Conservation (phyloP, 2,329 filamentous ascomycete species). For the Dryadomyces quercivorus region DNA sequence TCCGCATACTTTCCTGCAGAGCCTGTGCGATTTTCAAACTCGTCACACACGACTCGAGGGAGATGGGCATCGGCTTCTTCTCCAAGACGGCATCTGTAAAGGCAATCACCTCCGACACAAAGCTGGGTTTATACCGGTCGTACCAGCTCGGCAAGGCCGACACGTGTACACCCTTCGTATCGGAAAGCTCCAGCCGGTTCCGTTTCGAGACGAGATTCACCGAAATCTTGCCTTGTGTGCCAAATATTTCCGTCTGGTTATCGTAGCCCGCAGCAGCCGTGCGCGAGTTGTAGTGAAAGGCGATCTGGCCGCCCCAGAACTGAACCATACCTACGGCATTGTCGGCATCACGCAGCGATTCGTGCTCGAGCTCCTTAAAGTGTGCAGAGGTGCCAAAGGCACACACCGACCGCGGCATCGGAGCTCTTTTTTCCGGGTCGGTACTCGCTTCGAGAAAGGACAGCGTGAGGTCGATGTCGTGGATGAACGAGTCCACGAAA, state of each 20-base stretch:
- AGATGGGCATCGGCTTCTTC: not conserved
- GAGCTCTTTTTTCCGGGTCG: no score
- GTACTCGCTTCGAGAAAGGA: not conserved
- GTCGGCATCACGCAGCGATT: slow-evolving; percentile 1
- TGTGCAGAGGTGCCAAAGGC: not conserved
- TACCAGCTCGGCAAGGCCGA: slow-evolving; percentile 1
- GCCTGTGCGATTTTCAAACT: not conserved
- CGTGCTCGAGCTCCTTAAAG: not conserved
- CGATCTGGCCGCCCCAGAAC: slow-evolving; percentile 1
- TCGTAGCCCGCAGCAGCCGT: slow-evolving; percentile 3
- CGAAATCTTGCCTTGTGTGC: slow-evolving; percentile 1
- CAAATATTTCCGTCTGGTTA: slow-evolving; percentile 4
- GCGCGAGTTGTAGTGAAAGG: slow-evolving; percentile 3
- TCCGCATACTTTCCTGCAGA: slow-evolving; percentile 1
- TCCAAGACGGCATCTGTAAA: slow-evolving; percentile 1
- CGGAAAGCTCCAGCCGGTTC: not conserved
- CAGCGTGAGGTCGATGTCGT: slow-evolving; percentile 4
- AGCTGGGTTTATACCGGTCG: not conserved
- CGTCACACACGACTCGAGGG: not conserved
- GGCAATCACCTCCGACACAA: slow-evolving; percentile 3
- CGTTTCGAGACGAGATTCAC: slow-evolving; percentile 2
- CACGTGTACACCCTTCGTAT: not conserved
- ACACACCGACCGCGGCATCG: not conserved
- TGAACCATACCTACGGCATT: slow-evolving; percentile 4
- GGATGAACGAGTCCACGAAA: slow-evolving; percentile 5